Evolutionary conservation across 1,284 basidiomycete genomes (phyloP).

Genomic region (Cryptococcus jaspeensis): DNA sequence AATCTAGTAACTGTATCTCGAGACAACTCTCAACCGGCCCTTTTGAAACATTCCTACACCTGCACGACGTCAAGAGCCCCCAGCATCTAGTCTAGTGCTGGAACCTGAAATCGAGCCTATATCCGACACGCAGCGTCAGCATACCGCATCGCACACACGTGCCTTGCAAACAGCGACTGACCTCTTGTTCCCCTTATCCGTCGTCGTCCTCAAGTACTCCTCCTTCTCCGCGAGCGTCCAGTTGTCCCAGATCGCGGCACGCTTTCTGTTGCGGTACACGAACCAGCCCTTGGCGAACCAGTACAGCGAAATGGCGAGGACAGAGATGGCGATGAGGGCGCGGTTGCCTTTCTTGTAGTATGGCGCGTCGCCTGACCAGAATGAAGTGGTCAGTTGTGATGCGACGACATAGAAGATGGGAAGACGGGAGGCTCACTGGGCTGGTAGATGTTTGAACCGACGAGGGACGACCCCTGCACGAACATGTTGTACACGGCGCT

Average conservation of each 20-base stretch:
- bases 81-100: background rate
- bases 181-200: conserved; percentile 31
- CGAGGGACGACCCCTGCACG: conserved; percentile 21
- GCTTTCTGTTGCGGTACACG: conserved; percentile 23
- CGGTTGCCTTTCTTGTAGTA: conserved; percentile 39
- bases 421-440: conserved; percentile 1
- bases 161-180: conserved; percentile 1
- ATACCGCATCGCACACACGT: too few species aligned
- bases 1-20: too few species aligned
- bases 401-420: background rate
- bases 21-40: too few species aligned
- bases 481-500: conserved; percentile 31
- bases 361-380: conserved; percentile 15
- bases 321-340: conserved; percentile 29
- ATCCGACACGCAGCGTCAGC: too few species aligned
- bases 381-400: conserved; percentile 10
- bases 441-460: conserved; percentile 31
- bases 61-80: too few species aligned
- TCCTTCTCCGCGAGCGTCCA: conserved; percentile 23
- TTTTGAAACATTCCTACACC: too few species aligned
- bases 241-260: conserved; percentile 17
- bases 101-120: background rate
- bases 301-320: conserved; percentile 10
- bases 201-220: conserved; percentile 27
- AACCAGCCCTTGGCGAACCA: conserved; percentile 16